Evolutionary conservation across 805 yeast genomes (phyloP).

Genomic region (Lipomyces orientalis): DNA sequence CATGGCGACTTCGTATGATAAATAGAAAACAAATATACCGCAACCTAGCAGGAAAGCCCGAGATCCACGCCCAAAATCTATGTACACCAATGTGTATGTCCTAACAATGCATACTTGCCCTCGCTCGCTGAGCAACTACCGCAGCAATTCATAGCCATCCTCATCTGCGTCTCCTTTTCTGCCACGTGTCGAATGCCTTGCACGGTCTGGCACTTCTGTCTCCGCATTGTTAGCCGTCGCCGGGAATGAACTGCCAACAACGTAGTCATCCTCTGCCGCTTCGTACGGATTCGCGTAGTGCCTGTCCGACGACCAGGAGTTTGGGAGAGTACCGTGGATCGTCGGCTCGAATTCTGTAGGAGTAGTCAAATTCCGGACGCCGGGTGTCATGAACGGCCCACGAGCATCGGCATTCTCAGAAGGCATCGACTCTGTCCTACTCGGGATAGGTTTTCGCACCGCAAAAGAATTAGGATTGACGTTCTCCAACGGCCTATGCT

Average conservation of each 20-base stretch:
- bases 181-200: background rate
- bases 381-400: background rate
- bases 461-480: background rate
- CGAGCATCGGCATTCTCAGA: background rate
- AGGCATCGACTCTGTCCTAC: background rate
- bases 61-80: background rate
- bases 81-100: background rate
- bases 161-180: background rate
- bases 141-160: background rate
- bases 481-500: background rate
- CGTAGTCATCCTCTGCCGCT: slow-evolving; percentile 3
- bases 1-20: no score
- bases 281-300: background rate
- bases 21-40: no score
- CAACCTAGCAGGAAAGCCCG: background rate
- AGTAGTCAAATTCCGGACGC: background rate
- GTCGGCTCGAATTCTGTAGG: background rate
- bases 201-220: background rate
- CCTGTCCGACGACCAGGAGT: background rate
- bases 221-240: background rate
- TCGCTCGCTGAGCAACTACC: background rate
- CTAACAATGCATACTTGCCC: background rate
- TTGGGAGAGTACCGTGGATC: background rate
- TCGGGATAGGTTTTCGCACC: background rate
- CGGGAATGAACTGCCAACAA: slow-evolving; percentile 1